These are phyloP conservation scores for Luvunga scandens DNA, from an alignment of 345 rosid species.

Conservation along the genomic window DNA sequence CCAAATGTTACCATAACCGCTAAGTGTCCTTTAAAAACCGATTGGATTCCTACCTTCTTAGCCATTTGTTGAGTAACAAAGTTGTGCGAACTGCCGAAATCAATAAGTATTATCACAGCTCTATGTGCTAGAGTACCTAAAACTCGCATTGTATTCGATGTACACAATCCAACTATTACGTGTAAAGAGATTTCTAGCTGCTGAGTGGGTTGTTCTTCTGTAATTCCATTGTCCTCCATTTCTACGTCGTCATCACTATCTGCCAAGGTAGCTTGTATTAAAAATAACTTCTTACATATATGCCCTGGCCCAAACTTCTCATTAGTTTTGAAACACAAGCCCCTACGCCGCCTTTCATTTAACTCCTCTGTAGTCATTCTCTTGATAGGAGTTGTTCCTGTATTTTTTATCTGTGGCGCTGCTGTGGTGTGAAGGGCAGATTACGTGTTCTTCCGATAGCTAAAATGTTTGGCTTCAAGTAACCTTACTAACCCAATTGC, in stretches of 20 bases:
- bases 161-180: not conserved
- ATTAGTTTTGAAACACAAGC: not conserved
- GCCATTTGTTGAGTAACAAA: not conserved
- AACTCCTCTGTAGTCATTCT: not conserved
- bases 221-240: not conserved
- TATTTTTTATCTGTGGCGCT: too few species aligned
- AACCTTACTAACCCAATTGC: not conserved
- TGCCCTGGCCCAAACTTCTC: too few species aligned
- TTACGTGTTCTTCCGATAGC: not conserved
- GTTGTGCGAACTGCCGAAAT: not conserved
- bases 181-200: not conserved
- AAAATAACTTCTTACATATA: not conserved
- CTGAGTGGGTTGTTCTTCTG: too few species aligned
- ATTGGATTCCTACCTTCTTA: not conserved
- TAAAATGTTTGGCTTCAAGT: not conserved
- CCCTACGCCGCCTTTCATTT: not conserved
- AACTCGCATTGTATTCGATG: not conserved
- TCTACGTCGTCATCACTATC: not conserved
- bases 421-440: too few species aligned
- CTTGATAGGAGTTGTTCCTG: not conserved
- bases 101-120: not conserved
- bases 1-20: not conserved
- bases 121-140: not conserved
- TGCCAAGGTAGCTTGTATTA: not conserved
- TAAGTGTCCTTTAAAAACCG: not conserved